phyloP scores from a whole-genome alignment of 345 rosid species.

The Litchi chinensis region DNA sequence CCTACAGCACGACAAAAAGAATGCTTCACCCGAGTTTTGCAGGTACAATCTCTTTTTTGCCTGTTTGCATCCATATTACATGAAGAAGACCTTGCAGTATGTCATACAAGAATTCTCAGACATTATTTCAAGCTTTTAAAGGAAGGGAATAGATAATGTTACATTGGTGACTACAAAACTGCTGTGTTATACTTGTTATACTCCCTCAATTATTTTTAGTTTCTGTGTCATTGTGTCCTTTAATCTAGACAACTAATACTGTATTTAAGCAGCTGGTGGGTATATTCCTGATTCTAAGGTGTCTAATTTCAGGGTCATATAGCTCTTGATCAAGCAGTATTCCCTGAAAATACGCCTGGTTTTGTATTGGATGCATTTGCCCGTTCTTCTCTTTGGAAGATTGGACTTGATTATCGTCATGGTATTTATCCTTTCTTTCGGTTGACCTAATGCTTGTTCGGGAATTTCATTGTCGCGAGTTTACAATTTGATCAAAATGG shows the following conservation, averaged over 20 bases:
- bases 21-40: slow-evolving; percentile 91
- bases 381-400: slow-evolving; percentile 90
- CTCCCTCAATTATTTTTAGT: too few species aligned
- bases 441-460: not conserved
- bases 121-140: too few species aligned
- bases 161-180: too few species aligned
- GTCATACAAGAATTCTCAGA: not conserved
- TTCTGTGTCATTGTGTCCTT: not conserved
- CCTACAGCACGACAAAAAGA: slow-evolving; percentile 81
- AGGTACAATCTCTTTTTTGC: slow-evolving; percentile 43
- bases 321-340: slow-evolving; percentile 90
- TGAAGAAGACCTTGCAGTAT: not conserved
- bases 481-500: not conserved
- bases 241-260: not conserved
- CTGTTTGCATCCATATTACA: not conserved
- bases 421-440: slow-evolving; percentile 47
- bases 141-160: too few species aligned
- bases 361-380: slow-evolving; percentile 95
- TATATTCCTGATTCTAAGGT: not conserved
- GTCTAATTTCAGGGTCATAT: slow-evolving; percentile 82
- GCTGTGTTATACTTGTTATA: too few species aligned
- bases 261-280: not conserved
- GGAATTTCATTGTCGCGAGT: slow-evolving; percentile 7
- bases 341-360: slow-evolving; percentile 93
- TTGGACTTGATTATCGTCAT: slow-evolving; percentile 96